Evolutionary conservation across 1,284 basidiomycete species (phyloP).

Genomic region (Leccinum angustisporum): DNA sequence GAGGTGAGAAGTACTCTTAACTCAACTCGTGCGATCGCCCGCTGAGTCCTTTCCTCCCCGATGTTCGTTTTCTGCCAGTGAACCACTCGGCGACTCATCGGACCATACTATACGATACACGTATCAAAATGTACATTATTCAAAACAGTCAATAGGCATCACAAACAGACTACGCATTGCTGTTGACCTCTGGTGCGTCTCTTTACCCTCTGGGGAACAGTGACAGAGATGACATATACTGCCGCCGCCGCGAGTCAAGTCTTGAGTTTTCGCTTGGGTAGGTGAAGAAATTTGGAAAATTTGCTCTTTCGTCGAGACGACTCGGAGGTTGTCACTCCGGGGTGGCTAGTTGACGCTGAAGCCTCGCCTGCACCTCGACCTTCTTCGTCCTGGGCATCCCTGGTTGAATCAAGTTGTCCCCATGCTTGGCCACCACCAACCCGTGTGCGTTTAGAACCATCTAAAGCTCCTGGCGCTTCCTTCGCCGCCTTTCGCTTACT

Average conservation of each 20-base stretch:
- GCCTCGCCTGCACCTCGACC: background rate
- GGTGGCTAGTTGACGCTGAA: background rate
- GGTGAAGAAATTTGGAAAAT: background rate
- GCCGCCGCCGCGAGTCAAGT: background rate
- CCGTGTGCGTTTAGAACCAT: background rate
- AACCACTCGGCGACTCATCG: background rate
- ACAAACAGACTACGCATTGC: too few species aligned
- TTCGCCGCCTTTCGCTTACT: background rate
- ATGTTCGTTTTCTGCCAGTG: background rate
- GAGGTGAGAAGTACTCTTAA: too few species aligned
- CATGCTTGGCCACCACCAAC: background rate
- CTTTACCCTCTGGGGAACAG: too few species aligned
- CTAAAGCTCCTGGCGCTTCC: background rate
- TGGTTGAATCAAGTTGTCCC: background rate
- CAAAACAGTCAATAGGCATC: background rate
- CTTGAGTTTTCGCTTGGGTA: background rate
- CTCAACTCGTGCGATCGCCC: too few species aligned
- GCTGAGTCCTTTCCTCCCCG: too few species aligned
- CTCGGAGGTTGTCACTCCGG: background rate
- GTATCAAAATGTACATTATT: background rate
- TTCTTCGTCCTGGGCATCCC: background rate
- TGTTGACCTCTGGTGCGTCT: too few species aligned
- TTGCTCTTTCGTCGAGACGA: background rate
- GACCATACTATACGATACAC: too few species aligned
- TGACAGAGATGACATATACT: too few species aligned